Conservation (phyloP, 148 eudicot species). For the Selenicereus undatus region DNA sequence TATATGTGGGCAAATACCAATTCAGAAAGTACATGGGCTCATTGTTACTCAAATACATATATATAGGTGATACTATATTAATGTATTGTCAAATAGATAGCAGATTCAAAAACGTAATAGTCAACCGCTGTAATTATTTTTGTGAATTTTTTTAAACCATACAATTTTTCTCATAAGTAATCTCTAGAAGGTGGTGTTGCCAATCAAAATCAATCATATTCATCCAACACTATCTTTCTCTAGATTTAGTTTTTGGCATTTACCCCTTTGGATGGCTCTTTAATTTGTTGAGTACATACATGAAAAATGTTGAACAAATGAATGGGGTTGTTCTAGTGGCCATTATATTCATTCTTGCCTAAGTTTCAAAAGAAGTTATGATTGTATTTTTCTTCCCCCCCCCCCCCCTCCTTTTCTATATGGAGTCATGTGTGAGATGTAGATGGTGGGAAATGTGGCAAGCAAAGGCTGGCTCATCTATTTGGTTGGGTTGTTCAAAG, state of each 20-base stretch:
- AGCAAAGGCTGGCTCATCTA: not conserved
- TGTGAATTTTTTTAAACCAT: not conserved
- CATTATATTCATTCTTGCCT: not conserved
- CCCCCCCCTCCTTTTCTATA: no score
- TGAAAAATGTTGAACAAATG: slow-evolving; percentile 8
- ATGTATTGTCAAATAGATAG: no score
- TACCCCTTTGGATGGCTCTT: slow-evolving; percentile 15
- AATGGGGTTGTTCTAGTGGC: slow-evolving; percentile 19
- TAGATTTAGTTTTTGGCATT: slow-evolving; percentile 15
- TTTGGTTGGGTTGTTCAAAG: slow-evolving; percentile 8
- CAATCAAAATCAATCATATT: slow-evolving; percentile 13
- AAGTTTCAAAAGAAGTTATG: slow-evolving; percentile 6
- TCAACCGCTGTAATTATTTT: not conserved
- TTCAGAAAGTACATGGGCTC: no score
- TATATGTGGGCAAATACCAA: no score
- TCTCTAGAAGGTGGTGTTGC: not conserved
- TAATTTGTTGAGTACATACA: not conserved
- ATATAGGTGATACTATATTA: no score
- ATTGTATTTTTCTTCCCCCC: slow-evolving; percentile 10
- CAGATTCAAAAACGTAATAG: not conserved
- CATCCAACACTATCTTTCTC: slow-evolving; percentile 15
- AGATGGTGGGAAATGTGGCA: not conserved
- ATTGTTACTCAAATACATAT: no score
- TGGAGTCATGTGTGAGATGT: not conserved
- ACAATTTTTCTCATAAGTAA: not conserved